Evolutionary conservation across 768 basidiomycete species (phyloP), one percentile per base, ranked within the genome.

Genomic region (Crassisporium funariophilum): DNA sequence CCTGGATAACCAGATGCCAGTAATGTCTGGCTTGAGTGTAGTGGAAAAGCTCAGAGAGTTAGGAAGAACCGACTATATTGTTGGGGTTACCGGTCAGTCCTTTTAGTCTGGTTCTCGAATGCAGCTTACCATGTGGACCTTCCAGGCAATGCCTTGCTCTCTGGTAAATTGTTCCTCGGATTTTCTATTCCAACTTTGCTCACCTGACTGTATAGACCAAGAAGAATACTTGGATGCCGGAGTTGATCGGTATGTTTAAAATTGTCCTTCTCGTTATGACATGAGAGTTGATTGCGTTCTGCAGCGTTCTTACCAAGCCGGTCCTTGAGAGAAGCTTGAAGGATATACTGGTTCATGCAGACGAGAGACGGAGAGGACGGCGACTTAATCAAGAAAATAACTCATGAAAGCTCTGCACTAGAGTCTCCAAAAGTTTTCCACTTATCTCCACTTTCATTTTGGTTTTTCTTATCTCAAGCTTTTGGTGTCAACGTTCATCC

Each of bases 1-100:
- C 49, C 61, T 81, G 58, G 79, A 81, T 46, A 93, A 94, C 62
- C 89, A 91, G 66, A 92, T 92, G 88, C 86, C 86, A 7, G 70
- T 89, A 15, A 74, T 90, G 73, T 84, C 84, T 50, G 92, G 92
- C 12, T 60, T 90, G 35, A 79, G 83, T 47, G 77, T 79, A 15
- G 81, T 91, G 9, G 62, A 75, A 44, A 83, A 78, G 61, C 68
- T 94, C 29, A 71, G 91, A 49, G 73, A 76, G 47, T 62, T 83
- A 60, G 84, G 83, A 6, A 73, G 89, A 50, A 68, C 62, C 15
- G 89, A 92, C 57, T 87, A 92, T 58, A 80, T 93, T n/a, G 86
- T 91, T 13, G 88, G 87, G 24, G 84, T 89, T 33, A 89, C 87
- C 42, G 88, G 83, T 82, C 33, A 54, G 73, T 56, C 21, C 19